Evolutionary conservation across 148 eudicot genomes (phyloP).

Genomic region (Suaeda aralocaspica): DNA sequence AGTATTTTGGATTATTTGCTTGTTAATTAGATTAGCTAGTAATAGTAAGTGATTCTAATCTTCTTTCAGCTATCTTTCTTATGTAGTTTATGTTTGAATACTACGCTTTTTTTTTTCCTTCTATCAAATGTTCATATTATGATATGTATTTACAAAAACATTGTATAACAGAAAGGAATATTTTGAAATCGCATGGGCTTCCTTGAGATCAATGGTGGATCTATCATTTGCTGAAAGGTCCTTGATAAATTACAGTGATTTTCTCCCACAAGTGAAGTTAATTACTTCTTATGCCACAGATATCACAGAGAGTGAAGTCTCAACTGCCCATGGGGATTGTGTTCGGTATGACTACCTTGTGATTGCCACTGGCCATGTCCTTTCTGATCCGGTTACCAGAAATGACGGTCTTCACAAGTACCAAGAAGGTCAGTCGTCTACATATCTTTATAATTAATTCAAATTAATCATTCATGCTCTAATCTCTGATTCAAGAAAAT

Average conservation of each 20-base stretch:
- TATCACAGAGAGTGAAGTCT: constrained; percentile 31
- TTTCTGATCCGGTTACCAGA: constrained; percentile 27
- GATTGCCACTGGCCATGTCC: constrained; percentile 48
- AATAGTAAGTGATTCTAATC: too few species aligned
- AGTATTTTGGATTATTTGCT: neutral
- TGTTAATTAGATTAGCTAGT: neutral
- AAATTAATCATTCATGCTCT: neutral
- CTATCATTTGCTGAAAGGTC: constrained; percentile 38
- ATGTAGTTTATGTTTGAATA: neutral
- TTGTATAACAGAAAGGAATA: constrained; percentile 40
- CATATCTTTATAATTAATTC: neutral
- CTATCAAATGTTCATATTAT: neutral
- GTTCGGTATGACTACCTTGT: constrained; percentile 47
- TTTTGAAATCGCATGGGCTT: constrained; percentile 38
- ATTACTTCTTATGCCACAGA: constrained; percentile 35
- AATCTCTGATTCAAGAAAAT: neutral
- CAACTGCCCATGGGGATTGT: constrained; percentile 31
- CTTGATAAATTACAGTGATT: constrained; percentile 36
- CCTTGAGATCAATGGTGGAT: constrained; percentile 43
- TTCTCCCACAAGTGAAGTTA: constrained; percentile 40
- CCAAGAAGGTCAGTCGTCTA: constrained; percentile 40
- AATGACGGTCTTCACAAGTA: constrained; percentile 30
- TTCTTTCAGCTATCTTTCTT: neutral
- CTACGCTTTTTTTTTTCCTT: neutral
- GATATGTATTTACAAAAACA: neutral